Percentiles rank a stretch among this genome's conserved stretches.
phyloP scores from a whole-genome alignment of 176 grass and related monocot genomes.

The Oryza officinalis region DNA sequence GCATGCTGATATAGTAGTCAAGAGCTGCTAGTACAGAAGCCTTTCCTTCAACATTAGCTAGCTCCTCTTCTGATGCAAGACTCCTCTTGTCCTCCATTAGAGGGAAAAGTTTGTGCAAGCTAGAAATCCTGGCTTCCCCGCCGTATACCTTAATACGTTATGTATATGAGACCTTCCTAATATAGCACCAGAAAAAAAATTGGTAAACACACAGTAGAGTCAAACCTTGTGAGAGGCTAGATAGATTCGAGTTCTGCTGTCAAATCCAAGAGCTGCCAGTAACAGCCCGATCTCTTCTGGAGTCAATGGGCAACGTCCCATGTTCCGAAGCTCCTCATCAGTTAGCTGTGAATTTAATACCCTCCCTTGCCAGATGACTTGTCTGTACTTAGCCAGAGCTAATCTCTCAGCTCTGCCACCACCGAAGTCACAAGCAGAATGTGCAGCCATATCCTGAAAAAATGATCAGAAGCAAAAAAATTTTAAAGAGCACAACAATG shows the following conservation, averaged over 20 bases:
- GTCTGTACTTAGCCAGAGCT: conserved; percentile 91
- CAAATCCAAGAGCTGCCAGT: conserved; percentile 76
- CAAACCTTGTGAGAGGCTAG: conserved; percentile 94
- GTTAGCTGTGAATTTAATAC: conserved; percentile 82
- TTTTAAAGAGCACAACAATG: neutral
- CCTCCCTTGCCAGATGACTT: conserved; percentile 92
- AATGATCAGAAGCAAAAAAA: conserved; percentile 11
- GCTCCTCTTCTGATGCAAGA: conserved; percentile 67
- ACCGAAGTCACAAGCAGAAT: conserved; percentile 89
- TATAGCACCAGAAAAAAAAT: neutral
- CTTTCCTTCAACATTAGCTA: conserved; percentile 72
- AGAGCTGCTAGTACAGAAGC: conserved; percentile 89
- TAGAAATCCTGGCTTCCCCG: conserved; percentile 73
- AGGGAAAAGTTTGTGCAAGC: conserved; percentile 72
- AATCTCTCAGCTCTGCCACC: conserved; percentile 85
- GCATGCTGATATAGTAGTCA: conserved; percentile 85
- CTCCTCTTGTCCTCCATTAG: conserved; percentile 88
- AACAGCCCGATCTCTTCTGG: conserved; percentile 92
- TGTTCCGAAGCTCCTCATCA: conserved; percentile 68
- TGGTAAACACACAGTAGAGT: neutral
- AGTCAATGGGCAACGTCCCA: conserved; percentile 78
- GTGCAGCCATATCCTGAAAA: conserved; percentile 95
- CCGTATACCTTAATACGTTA: conserved; percentile 71
- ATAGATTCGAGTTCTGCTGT: conserved; percentile 70
- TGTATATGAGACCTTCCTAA: conserved; percentile 14